Conservation (phyloP, 2,329 filamentous ascomycete genomes). For the Hysterium pulicare region DNA sequence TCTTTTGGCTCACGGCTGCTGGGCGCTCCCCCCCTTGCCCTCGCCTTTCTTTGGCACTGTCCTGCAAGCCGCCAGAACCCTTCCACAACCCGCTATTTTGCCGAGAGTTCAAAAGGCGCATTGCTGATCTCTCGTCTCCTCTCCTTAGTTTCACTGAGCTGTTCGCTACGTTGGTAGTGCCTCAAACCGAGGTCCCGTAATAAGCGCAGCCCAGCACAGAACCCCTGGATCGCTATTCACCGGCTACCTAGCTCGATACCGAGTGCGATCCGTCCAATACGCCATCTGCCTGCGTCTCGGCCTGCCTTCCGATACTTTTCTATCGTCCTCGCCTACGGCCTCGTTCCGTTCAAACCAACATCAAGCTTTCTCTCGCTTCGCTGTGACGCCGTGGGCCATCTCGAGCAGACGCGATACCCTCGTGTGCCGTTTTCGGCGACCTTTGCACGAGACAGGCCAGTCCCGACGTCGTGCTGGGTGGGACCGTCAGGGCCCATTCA, state of each 20-base stretch:
- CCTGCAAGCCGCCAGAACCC: neutral
- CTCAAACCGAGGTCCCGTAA: conserved; percentile 6
- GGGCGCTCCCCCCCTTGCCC: neutral
- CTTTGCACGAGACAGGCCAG: conserved; percentile 2
- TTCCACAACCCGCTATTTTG: neutral
- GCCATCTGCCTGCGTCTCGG: conserved; percentile 8
- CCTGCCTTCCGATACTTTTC: conserved; percentile 6
- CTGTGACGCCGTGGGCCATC: conserved; percentile 7
- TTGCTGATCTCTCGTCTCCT: conserved; percentile 4
- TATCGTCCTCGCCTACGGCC: conserved; percentile 4
- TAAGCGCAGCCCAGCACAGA: conserved; percentile 2
- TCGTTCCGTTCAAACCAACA: conserved; percentile 8
- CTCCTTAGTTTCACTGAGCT: conserved; percentile 4
- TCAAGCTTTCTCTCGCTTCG: conserved; percentile 13
- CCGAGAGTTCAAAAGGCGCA: conserved; percentile 1
- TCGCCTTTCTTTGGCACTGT: neutral
- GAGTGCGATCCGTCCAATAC: conserved; percentile 6
- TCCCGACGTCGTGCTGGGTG: conserved; percentile 12
- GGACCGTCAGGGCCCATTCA: conserved; percentile 22
- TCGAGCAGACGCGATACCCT: conserved; percentile 6
- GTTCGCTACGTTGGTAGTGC: no score
- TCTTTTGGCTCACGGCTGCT: neutral
- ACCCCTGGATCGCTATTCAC: conserved; percentile 5
- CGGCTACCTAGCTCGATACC: conserved; percentile 5
- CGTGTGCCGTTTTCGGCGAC: conserved; percentile 7